phyloP scores from a whole-genome alignment of 495 filamentous ascomycete species.

The Staphylotrichum tortipilum region DNA sequence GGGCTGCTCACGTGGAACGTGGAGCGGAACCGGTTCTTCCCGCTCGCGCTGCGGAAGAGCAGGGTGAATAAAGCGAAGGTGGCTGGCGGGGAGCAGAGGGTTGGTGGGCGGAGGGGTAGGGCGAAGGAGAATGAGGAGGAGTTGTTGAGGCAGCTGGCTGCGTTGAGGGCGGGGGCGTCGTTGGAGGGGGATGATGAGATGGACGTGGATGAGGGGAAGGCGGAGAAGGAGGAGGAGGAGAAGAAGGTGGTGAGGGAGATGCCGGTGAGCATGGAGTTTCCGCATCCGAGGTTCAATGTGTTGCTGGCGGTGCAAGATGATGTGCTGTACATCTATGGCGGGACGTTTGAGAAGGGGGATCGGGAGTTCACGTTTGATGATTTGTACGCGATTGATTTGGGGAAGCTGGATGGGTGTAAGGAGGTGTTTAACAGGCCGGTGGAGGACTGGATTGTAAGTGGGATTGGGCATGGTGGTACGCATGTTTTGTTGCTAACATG shows the following conservation, averaged over 20 bases:
- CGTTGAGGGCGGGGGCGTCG: constrained; percentile 41
- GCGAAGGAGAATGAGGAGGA: constrained; percentile 85
- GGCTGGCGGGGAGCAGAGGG: constrained; percentile 34
- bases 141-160: constrained; percentile 71
- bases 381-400: constrained; percentile 82
- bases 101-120: constrained; percentile 54
- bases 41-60: constrained; percentile 62
- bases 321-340: constrained; percentile 84
- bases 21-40: constrained; percentile 90
- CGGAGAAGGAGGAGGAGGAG: constrained; percentile 38
- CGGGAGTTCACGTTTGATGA: constrained; percentile 92
- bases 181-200: constrained; percentile 23
- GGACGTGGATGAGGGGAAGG: constrained; percentile 38
- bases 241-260: constrained; percentile 44
- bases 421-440: constrained; percentile 78
- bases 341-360: constrained; percentile 90
- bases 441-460: constrained; percentile 69
- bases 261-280: constrained; percentile 62
- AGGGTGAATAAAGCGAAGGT: constrained; percentile 42
- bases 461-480: neutral
- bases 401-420: constrained; percentile 83
- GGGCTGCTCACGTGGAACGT: constrained; percentile 82
- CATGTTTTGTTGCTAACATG: constrained; percentile 23
- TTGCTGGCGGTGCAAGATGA: constrained; percentile 87
- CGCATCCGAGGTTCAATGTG: constrained; percentile 81